Evolutionary conservation across 805 yeast genomes (phyloP).

Genomic region (Metschnikowia kofuensis): DNA sequence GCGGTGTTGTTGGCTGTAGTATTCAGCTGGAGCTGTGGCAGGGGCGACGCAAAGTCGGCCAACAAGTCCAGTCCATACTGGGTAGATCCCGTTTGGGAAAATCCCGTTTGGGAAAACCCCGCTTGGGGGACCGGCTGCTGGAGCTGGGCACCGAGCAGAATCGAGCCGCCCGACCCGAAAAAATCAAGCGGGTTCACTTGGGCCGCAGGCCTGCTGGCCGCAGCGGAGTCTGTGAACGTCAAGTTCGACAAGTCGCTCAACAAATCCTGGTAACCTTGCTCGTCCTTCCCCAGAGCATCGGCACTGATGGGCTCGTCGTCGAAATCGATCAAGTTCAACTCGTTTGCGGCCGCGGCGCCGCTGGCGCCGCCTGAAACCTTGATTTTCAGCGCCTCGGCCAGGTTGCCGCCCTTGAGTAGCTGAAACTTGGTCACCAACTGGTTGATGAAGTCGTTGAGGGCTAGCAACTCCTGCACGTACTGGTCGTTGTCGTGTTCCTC

Average conservation of each 20-base stretch:
- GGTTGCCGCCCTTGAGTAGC: slow-evolving; percentile 62
- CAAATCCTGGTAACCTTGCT: slow-evolving; percentile 59
- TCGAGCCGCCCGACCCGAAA: slow-evolving; percentile 54
- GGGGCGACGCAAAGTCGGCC: slow-evolving; percentile 39
- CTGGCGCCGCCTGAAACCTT: slow-evolving; percentile 27
- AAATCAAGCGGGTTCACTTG: slow-evolving; percentile 32
- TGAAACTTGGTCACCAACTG: slow-evolving; percentile 64
- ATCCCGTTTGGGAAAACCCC: not conserved
- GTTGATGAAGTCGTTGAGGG: slow-evolving; percentile 74
- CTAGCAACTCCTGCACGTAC: slow-evolving; percentile 61
- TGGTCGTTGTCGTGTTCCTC: slow-evolving; percentile 63
- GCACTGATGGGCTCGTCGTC: slow-evolving; percentile 39
- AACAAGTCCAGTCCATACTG: slow-evolving; percentile 26
- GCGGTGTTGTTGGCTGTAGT: slow-evolving; percentile 9
- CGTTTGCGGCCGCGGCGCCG: slow-evolving; percentile 22
- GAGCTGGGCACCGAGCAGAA: slow-evolving; percentile 30
- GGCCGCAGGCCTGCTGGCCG: slow-evolving; percentile 8
- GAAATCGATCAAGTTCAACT: slow-evolving; percentile 42
- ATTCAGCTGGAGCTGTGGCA: slow-evolving; percentile 36
- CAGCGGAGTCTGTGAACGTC: slow-evolving; percentile 44
- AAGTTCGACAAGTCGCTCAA: slow-evolving; percentile 68
- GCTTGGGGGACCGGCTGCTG: slow-evolving; percentile 20
- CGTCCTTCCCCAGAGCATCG: slow-evolving; percentile 28
- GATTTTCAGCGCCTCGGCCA: slow-evolving; percentile 51
- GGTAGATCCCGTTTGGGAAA: not conserved